Base-by-base conservation (phyloP, 495 filamentous ascomycete species). In the Trichoderma erinaceum region DNA sequence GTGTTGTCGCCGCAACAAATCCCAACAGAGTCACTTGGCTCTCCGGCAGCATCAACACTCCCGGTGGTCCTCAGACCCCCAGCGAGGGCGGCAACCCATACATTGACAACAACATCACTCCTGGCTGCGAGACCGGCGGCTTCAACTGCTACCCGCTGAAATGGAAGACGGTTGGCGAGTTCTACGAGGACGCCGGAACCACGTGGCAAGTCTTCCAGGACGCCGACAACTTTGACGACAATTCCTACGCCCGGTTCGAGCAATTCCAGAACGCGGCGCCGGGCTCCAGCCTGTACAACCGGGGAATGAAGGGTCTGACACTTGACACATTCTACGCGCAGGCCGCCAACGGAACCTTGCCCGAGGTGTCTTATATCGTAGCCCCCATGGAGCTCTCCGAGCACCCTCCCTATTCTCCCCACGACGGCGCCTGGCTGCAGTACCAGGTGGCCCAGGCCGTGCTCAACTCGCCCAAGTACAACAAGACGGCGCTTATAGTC, bases 401-500 rank as follows among this genome's bases (percentile, higher is more conserved):
- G 71, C 84, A 86, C 68, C 83, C 84, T 11, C 80, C 81, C 0
- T 84, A 83, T 70, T 73, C 75, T 68, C 83, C 83, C 4, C 83
- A 79, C 66, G 84, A 85, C 68, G 84, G 84, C 43, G 83, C 75
- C n/a, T 85, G 83, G 83, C 75, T 86, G 3, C 83, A 85, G 68
- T 80, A 85, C 75, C 71, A 84, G 70, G 75, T 86, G 12, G 80
- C 84, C 18, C 76, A 84, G 68, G 80, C 83, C 8, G 83, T 86
- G 13, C 79, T 75, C 56, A 78, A 71, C 58, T 82, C 82, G 44
- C 78, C 80, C n/a, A 78, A 78, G 63, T 86, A 85, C 68, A 72
- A 75, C 23, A 79, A 78, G 1, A 85, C 83, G 13, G 76, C 78
- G 1, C 69, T 86, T 21, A 83, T 86, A 66, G 80, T 86, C 64